Conservation (phyloP, 805 yeast genomes). For the Diddensiella transvaalensis region DNA sequence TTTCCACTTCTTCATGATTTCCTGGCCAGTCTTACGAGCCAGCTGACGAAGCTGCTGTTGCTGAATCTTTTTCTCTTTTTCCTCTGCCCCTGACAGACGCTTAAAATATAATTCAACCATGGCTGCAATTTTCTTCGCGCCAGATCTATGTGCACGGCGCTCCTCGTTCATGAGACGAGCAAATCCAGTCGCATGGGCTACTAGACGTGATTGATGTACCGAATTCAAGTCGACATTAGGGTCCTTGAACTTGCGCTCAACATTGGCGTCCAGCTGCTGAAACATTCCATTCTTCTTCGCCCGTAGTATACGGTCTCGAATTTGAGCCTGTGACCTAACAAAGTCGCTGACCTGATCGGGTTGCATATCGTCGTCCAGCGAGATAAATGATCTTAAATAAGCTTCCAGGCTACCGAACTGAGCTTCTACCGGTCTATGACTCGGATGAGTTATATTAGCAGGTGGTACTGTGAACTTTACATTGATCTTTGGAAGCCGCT, state of each 20-base stretch:
- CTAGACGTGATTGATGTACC: slow-evolving; percentile 68
- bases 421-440: slow-evolving; percentile 49
- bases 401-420: slow-evolving; percentile 40
- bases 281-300: slow-evolving; percentile 41
- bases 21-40: slow-evolving; percentile 77
- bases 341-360: slow-evolving; percentile 58
- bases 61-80: slow-evolving; percentile 68
- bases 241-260: slow-evolving; percentile 43
- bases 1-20: slow-evolving; percentile 87
- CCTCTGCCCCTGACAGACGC: slow-evolving; percentile 83
- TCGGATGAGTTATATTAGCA: slow-evolving; percentile 57
- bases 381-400: slow-evolving; percentile 52
- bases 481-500: slow-evolving; percentile 10
- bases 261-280: slow-evolving; percentile 8
- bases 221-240: slow-evolving; percentile 39
- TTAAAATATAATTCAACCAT: slow-evolving; percentile 87
- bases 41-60: slow-evolving; percentile 65
- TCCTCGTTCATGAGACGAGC: slow-evolving; percentile 67
- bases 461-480: slow-evolving; percentile 20
- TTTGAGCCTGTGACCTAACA: slow-evolving; percentile 48
- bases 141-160: slow-evolving; percentile 59
- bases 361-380: slow-evolving; percentile 59
- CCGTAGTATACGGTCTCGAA: slow-evolving; percentile 43
- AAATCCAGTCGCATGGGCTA: slow-evolving; percentile 70
- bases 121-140: slow-evolving; percentile 67